Base-by-base conservation (phyloP, 2,329 filamentous ascomycete genomes). In the Neobulgaria alba region DNA sequence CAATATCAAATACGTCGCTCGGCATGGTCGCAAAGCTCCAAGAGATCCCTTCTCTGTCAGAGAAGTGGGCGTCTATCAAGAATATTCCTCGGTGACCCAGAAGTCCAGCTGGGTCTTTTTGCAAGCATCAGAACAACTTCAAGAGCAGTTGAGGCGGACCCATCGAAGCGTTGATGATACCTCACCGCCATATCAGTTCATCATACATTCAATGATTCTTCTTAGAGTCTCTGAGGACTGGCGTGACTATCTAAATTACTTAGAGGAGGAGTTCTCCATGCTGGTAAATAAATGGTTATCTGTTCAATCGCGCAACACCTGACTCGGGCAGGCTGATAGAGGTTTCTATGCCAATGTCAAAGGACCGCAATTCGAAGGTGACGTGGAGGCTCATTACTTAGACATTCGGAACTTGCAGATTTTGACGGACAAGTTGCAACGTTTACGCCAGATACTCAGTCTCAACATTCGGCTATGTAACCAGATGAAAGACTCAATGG, bases 361-460 rank as follows among this genome's bases (percentile, higher is more conserved):
- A 18, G 32, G 32, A 18, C 32, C 32, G 32, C 32, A 34, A 19
- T 34, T 34, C 32, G 32, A 34, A 34, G 32, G 32, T 19, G 32
- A 34, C 12, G 32, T 34, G 32, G 32, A 34, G n/a, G 32, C 32
- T 9, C 9, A 34, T 34, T 34, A 34, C 32, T 34, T 18, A 34
- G 32, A 34, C 15, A 34, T 34, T 34, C 32, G 32, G 32, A 34
- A 34, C 10, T 34, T 34, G 32, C 32, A 34, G 15, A 34, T 34
- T 34, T 34, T 34, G 32, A 34, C 32, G 32, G 32, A 34, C 32
- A 34, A 34, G 15, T 18, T 34, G 32, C 32, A 34, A 34, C 32
- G 32, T 5, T 34, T 34, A 34, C 32, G 32, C 32, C 32, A 34
- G 32, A 34, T 34, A 34, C 32, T 34, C 32, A 12, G 32, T 19